Evolutionary conservation across 257 asterid genomes (phyloP).

Genomic region (Lavandula angustifolia): DNA sequence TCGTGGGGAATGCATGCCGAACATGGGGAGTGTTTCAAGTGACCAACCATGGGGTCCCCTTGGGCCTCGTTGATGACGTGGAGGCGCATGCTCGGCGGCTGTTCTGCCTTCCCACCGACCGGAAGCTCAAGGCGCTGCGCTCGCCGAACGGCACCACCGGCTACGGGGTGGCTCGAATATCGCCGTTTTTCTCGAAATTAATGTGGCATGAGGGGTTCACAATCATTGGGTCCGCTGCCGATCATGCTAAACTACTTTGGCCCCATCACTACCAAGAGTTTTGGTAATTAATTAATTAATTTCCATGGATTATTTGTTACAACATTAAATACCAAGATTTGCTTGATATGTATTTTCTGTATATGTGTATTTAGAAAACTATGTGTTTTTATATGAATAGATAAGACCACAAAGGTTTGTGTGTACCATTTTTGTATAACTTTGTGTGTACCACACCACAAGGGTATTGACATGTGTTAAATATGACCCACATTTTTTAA

Average conservation of each 20-base stretch:
- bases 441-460: too few relatives aligned
- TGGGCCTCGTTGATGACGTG: conserved; percentile 42
- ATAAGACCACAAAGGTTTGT: too few relatives aligned
- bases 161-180: conserved; percentile 70
- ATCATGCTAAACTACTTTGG: conserved; percentile 79
- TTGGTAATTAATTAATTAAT: conserved; percentile 72
- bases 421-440: too few relatives aligned
- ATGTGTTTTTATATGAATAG: too few relatives aligned
- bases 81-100: conserved; percentile 51
- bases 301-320: conserved; percentile 39
- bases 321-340: neutral
- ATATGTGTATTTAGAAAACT: too few relatives aligned
- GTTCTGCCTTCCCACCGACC: conserved; percentile 51
- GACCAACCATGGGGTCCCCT: conserved; percentile 54
- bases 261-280: conserved; percentile 50
- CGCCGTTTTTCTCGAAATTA: conserved; percentile 56
- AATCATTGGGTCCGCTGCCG: conserved; percentile 61
- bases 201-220: conserved; percentile 98
- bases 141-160: conserved; percentile 63
- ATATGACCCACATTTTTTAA: too few relatives aligned
- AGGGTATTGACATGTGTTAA: too few relatives aligned
- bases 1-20: conserved; percentile 55
- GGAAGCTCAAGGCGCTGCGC: conserved; percentile 53
- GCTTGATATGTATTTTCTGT: neutral
- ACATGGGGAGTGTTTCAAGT: conserved; percentile 66